Percentiles rank a stretch among this genome's conserved stretches.
Evolutionary conservation across 306 rosid species (phyloP).

Genomic region (Canavalia gladiata): DNA sequence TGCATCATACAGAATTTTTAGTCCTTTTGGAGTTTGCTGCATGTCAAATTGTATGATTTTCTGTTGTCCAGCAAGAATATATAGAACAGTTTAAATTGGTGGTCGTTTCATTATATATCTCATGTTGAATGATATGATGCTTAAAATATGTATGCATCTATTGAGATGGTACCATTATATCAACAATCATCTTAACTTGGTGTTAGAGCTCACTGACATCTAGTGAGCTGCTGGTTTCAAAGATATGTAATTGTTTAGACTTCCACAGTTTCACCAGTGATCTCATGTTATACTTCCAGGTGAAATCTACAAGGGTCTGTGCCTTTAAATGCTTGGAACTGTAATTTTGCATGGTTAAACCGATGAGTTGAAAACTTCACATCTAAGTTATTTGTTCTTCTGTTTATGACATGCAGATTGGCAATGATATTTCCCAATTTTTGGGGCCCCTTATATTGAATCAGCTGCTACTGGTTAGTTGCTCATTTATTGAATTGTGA

Average conservation of each 20-base stretch:
- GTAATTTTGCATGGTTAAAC: conserved; percentile 38
- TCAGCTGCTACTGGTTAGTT: conserved; percentile 78
- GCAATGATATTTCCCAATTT: conserved; percentile 90
- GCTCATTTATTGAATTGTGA: conserved; percentile 39
- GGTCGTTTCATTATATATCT: conserved; percentile 14
- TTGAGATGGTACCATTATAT: conserved; percentile 9
- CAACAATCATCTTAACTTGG: conserved; percentile 23
- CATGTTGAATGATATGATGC: conserved; percentile 15
- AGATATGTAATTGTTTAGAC: conserved; percentile 23
- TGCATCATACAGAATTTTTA: conserved; percentile 16
- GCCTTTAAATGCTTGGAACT: conserved; percentile 39
- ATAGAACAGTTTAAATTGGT: conserved; percentile 30
- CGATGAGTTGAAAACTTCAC: conserved; percentile 15
- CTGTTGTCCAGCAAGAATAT: conserved; percentile 36
- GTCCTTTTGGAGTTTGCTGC: not conserved
- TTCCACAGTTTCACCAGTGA: not conserved
- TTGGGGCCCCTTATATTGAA: conserved; percentile 87
- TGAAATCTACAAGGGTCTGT: conserved; percentile 15
- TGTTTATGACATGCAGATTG: conserved; percentile 67
- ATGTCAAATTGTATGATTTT: conserved; percentile 15
- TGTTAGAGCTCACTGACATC: conserved; percentile 20
- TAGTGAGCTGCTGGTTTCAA: conserved; percentile 25
- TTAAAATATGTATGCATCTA: conserved; percentile 40
- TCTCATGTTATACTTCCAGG: not conserved
- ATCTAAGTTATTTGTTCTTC: conserved; percentile 40